Base-by-base conservation (phyloP, 2,329 filamentous ascomycete genomes). In the Dendryphion nanum region DNA sequence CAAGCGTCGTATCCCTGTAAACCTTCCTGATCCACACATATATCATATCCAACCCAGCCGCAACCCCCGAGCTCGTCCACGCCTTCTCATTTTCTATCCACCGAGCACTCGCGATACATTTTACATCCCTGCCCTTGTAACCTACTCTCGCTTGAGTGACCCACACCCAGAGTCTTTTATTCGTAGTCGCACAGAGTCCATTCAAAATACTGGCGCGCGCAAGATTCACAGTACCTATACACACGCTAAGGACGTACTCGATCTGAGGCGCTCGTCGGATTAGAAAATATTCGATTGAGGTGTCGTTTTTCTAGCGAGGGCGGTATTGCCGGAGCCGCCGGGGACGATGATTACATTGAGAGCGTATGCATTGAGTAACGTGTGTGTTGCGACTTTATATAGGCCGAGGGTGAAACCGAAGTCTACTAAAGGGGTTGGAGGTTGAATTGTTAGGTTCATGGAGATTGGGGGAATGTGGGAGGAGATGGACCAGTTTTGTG, bases 71-170 rank as follows among this genome's bases (percentile, higher is more conserved):
- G 2, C 76, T 77, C 6, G 75, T 78, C 79, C 81, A 85, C 6
- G 83, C 64, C 40, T 83, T 82, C 13, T 77, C 80, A 62, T 84
- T 80, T 1, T 69, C 61, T 0, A 82, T 75, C 76, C 78, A 85
- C 33, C 82, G 68, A 18, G 82, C 82, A n/a, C 67, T 66, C 1
- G 68, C 63, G 19, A 80, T 70, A 81, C 82, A 86, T 2, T 73
- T 61, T 0, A 81, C 75, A 2, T 71, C 64, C 0, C 71, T 67
- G 0, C 75, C 71, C 38, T 72, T 61, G 1, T 61, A 52, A 0
- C 58, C 71, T 4, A 75, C 71, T n/a, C n/a, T 26, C n/a, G 23
- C n/a, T n/a, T n/a, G n/a, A 33, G 34, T 38, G 5, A 41, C 42
- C 2, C 33, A 38, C 15, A 57, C 55, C 70, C 74, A 84, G 0